Evolutionary conservation across 139 green algal genomes (phyloP), one percentile per base, ranked within the genome.

Genomic region (Limnomonas spitsbergensis): DNA sequence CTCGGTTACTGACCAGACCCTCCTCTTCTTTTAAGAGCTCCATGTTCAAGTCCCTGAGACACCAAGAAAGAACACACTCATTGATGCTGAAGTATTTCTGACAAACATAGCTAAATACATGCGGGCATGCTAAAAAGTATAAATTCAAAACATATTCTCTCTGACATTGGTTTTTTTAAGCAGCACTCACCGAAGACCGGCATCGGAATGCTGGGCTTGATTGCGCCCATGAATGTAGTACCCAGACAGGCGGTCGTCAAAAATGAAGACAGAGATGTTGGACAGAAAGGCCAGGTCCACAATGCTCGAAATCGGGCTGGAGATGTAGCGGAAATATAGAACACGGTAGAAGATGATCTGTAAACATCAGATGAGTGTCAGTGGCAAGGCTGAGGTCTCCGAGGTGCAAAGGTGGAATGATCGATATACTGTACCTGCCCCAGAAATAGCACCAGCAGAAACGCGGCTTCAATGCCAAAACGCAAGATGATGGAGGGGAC

Each of bases 141-240:
- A n/a, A n/a, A n/a, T n/a, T n/a, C n/a, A n/a, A n/a, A n/a, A n/a
- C n/a, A n/a, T n/a, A n/a, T n/a, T n/a, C n/a, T n/a, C n/a, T n/a
- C n/a, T n/a, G n/a, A n/a, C n/a, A n/a, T n/a, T n/a, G n/a, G n/a
- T n/a, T n/a, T n/a, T n/a, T n/a, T n/a, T n/a, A n/a, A n/a, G n/a
- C n/a, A n/a, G n/a, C n/a, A n/a, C n/a, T 61, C 20, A 89, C 83
- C 53, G 80, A 38, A 91, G 69, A 3, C 39, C 83, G n/a, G 84
- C 84, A 78, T 91, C 87, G 34, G 87, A 86, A 80, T 88, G 83
- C 39, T 85, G 82, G 34, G 76, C 78, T 70, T 91, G 82, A 79
- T 93, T 93, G n/a, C 89, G 77, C 40, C 89, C 89, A 67, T 93
- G 89, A 26, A 93, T 71, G 81, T 93, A 93, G 80, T 90, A 90